Conservation (phyloP, 192 early-diverging fungal genomes). For the Kappamyces sp. region DNA sequence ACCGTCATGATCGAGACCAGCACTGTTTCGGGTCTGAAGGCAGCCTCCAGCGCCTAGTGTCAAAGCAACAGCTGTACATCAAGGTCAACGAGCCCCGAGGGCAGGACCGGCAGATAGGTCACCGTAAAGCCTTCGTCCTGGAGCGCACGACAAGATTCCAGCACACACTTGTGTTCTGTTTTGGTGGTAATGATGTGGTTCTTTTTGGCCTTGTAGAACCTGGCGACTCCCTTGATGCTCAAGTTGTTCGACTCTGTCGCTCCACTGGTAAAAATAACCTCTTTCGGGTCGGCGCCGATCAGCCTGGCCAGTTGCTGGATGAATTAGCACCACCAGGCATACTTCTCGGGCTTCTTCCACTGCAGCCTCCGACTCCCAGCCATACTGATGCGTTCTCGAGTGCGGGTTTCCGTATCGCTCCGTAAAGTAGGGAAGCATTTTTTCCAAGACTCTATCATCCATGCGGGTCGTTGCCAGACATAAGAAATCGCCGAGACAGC, state of each 20-base stretch:
- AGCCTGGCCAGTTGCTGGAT: conserved; percentile 72
- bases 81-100: conserved; percentile 79
- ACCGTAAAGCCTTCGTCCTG: conserved; percentile 94
- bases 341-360: conserved; percentile 83
- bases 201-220: conserved; percentile 88
- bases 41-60: conserved; percentile 56
- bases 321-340: conserved; percentile 11
- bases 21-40: conserved; percentile 84
- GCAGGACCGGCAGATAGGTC: conserved; percentile 83
- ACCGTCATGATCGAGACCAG: conserved; percentile 95
- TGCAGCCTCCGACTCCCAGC: conserved; percentile 90
- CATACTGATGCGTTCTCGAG: conserved; percentile 92
- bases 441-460: conserved; percentile 87
- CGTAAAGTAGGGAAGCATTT: conserved; percentile 92
- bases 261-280: conserved; percentile 92
- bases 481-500: no score
- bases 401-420: conserved; percentile 93
- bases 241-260: conserved; percentile 97
- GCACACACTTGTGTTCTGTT: conserved; percentile 97
- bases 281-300: conserved; percentile 91
- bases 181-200: conserved; percentile 95
- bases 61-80: conserved; percentile 30
- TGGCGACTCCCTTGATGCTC: conserved; percentile 87
- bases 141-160: conserved; percentile 93
- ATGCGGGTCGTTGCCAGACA: conserved; percentile 86